Conservation (phyloP, 108 stramenopile species). For the Mayamaea pseudoterrestris region DNA sequence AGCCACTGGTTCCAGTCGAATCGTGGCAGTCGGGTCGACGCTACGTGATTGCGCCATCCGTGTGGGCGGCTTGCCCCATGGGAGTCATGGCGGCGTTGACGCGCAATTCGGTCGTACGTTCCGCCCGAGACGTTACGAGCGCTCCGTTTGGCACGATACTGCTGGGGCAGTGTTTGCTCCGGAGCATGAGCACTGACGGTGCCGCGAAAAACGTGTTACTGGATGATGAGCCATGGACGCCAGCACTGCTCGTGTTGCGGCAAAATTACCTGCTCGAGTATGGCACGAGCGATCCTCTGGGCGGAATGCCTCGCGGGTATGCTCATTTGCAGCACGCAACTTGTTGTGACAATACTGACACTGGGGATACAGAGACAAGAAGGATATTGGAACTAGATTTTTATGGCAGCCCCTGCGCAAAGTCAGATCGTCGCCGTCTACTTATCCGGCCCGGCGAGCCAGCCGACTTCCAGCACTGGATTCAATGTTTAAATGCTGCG, state of each 20-base stretch:
- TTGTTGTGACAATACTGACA: conserved; percentile 30
- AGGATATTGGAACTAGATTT: conserved; percentile 63
- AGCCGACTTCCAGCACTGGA: conserved; percentile 55
- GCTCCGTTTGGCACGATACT: conserved; percentile 37
- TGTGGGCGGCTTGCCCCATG: conserved; percentile 5
- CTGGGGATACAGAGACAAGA: too few species aligned
- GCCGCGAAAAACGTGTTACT: conserved; percentile 9
- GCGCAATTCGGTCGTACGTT: conserved; percentile 9
- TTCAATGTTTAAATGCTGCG: conserved; percentile 45
- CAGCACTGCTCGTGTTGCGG: conserved; percentile 39
- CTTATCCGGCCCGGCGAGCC: conserved; percentile 39
- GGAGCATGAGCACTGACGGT: conserved; percentile 10
- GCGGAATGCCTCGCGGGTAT: conserved; percentile 49
- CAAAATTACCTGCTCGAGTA: conserved; percentile 78
- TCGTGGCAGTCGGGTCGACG: conserved; percentile 48
- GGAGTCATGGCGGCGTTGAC: not conserved
- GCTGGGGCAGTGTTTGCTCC: conserved; percentile 50
- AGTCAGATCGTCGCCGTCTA: conserved; percentile 32
- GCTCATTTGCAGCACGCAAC: conserved; percentile 50
- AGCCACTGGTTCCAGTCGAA: conserved; percentile 50
- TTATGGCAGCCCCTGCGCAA: conserved; percentile 61
- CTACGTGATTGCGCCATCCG: conserved; percentile 50
- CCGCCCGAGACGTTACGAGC: too few species aligned
- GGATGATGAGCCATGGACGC: conserved; percentile 45
- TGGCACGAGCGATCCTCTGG: conserved; percentile 21